Conservation (phyloP, 2,329 filamentous ascomycete species). For the Aspergillus pseudoterreus region DNA sequence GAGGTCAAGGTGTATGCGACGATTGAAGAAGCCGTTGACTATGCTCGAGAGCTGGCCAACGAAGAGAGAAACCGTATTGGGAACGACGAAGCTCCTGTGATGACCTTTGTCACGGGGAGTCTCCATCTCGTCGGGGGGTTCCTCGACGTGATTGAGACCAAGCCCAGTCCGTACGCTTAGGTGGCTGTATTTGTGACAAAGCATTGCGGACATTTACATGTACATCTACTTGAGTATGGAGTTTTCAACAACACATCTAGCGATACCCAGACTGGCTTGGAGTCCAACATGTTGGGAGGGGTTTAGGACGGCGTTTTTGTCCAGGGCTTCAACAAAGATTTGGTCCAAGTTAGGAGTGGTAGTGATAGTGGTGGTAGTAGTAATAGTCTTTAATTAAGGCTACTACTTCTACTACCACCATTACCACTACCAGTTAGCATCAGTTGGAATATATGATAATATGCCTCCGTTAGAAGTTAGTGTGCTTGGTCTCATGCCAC, state of each 20-base stretch:
- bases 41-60: constrained; percentile 48
- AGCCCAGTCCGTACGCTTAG: constrained; percentile 16
- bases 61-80: constrained; percentile 26
- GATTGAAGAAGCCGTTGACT: constrained; percentile 65
- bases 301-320: constrained; percentile 8
- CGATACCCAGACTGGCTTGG: constrained; percentile 10
- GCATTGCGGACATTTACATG: not conserved
- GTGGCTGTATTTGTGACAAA: not conserved
- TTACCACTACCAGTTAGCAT: too few relatives aligned
- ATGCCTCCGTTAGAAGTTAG: too few relatives aligned
- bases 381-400: too few relatives aligned
- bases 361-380: too few relatives aligned
- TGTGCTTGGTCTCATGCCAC: too few relatives aligned
- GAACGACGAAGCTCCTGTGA: constrained; percentile 45
- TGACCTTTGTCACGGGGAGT: constrained; percentile 76
- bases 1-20: constrained; percentile 59
- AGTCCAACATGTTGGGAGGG: constrained; percentile 7
- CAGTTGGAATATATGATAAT: too few relatives aligned
- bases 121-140: constrained; percentile 79
- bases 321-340: constrained; percentile 24
- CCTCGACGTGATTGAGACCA: constrained; percentile 65
- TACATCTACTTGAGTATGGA: not conserved
- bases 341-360: not conserved
- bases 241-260: constrained; percentile 19
- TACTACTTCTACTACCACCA: too few relatives aligned